Conservation (phyloP, 805 yeast genomes). For the Candida krabiensis region DNA sequence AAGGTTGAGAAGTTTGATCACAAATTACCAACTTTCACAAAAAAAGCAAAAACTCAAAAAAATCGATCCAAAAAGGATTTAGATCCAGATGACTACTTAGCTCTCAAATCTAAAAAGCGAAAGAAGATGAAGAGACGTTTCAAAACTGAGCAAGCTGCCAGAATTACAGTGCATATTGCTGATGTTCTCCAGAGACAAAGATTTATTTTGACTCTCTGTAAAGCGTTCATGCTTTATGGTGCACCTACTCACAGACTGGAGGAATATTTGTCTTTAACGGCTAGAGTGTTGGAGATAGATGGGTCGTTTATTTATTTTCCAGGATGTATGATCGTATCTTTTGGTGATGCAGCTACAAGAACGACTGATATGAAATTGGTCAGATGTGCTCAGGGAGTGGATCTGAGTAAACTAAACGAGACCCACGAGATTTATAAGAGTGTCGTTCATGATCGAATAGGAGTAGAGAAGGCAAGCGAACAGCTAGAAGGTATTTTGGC, state of each 20-base stretch:
- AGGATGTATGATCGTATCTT: constrained; percentile 92
- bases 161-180: constrained; percentile 91
- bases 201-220: constrained; percentile 80
- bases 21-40: constrained; percentile 21
- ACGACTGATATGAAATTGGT: constrained; percentile 93
- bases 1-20: constrained; percentile 13
- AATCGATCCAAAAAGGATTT: constrained; percentile 2
- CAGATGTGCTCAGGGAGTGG: constrained; percentile 84
- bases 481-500: constrained; percentile 68
- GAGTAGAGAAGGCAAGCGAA: constrained; percentile 82
- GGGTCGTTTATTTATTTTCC: constrained; percentile 92
- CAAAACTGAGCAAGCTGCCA: constrained; percentile 50
- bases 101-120: constrained; percentile 23
- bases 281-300: constrained; percentile 88
- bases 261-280: constrained; percentile 90
- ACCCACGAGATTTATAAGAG: constrained; percentile 83
- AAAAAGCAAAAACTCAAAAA: constrained; percentile 7
- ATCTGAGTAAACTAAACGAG: constrained; percentile 75
- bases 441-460: constrained; percentile 85
- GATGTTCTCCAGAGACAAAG: constrained; percentile 84
- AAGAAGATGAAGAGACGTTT: constrained; percentile 28
- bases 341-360: constrained; percentile 91
- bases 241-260: constrained; percentile 96
- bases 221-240: constrained; percentile 89
- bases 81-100: constrained; percentile 10